Percentiles rank a stretch among this genome's conserved stretches.
These are phyloP conservation scores for Scheffersomyces ergatensis DNA, from an alignment of 805 yeast genomes.

Conservation along the genomic window DNA sequence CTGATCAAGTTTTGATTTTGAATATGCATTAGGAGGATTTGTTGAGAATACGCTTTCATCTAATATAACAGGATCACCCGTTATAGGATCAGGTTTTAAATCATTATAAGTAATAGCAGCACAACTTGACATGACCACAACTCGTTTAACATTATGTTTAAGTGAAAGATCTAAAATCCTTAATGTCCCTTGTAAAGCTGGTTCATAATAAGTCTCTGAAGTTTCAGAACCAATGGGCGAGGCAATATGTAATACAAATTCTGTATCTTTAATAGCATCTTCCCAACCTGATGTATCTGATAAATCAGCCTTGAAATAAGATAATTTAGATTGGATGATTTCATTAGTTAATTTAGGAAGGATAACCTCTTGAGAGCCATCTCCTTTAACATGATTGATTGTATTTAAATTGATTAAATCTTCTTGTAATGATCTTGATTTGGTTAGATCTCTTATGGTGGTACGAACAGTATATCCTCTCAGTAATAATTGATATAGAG, in stretches of 20 bases:
- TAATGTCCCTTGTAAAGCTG: not conserved
- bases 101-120: not conserved
- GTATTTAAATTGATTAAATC: not conserved
- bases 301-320: slow-evolving; percentile 6
- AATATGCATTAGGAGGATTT: slow-evolving; percentile 1
- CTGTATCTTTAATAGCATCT: slow-evolving; percentile 12
- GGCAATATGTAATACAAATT: slow-evolving; percentile 10
- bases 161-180: not conserved
- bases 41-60: not conserved
- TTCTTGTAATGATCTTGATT: not conserved
- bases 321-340: no score
- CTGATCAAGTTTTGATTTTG: slow-evolving; percentile 5
- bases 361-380: not conserved
- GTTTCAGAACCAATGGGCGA: slow-evolving; percentile 3
- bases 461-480: slow-evolving; percentile 10
- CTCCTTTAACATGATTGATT: not conserved
- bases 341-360: not conserved
- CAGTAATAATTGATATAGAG: slow-evolving; percentile 6
- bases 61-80: no score
- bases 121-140: not conserved
- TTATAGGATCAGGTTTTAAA: not conserved
- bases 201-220: not conserved
- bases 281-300: slow-evolving; percentile 10
- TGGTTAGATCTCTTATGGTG: slow-evolving; percentile 8
- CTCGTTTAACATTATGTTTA: not conserved